Base-by-base conservation (phyloP, 2,329 filamentous ascomycete species). In the Pseudogymnoascus sp. region DNA sequence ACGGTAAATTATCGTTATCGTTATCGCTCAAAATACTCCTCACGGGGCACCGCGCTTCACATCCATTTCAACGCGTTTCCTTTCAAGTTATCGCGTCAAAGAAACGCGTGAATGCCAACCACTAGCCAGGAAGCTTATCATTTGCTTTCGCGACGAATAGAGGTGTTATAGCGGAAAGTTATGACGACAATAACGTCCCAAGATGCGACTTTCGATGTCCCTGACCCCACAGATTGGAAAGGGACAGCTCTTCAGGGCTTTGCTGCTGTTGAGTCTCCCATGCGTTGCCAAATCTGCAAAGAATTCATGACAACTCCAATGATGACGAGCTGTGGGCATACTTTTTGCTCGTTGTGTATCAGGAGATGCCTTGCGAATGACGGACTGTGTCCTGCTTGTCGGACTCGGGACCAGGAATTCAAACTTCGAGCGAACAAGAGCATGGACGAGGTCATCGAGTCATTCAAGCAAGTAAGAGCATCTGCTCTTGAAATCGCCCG, bases 241-340 rank as follows among this genome's bases (percentile, higher is more conserved):
- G 71, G 79, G 10, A 96, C 91, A 11, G 82, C 86, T 1, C 79
- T 96, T 1, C 77, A 84, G 15, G 78, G 79, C 13, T 83, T 96
- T 63, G 80, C 86, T 59, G 78, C 83, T 13, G 84, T 99, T 67
- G 95, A 99, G 72, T 87, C 89, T 65, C 87, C 92, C 2, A 81
- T 99, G 19, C 90, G 95, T 70, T 99, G 95, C 77, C 91, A 97
- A 76, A 90, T 99, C 65, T 99, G 95, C 84, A 97, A 97, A 74
- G 96, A 99, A 75, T 96, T 97, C 77, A 97, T 90, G 78, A 86
- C 86, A 66, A 96, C 92, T 61, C 95, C 95, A 0, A 95, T 99
- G 84, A 88, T 97, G 67, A 99, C 95, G 0, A 90, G 90, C 1
- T 99, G 95, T 78, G 89, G 86, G 62, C 95, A 99, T 74, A 97